Evolutionary conservation across 306 rosid genomes (phyloP).

Genomic region (Benincasa hispida): DNA sequence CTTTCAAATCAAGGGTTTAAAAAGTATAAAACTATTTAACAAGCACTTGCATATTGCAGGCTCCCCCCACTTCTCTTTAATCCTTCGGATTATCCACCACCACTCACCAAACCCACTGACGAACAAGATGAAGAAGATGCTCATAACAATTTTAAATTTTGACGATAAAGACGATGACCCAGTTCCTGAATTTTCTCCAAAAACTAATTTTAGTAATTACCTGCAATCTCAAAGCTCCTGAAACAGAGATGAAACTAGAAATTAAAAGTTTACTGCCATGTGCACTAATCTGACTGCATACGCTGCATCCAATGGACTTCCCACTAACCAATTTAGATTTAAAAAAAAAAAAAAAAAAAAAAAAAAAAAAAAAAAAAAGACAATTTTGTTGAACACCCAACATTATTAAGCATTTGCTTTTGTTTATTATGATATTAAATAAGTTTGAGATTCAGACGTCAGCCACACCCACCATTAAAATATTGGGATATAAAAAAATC

Average conservation of each 20-base stretch:
- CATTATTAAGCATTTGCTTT: conserved; percentile 1
- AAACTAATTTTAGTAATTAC: background rate
- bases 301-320: conserved; percentile 9
- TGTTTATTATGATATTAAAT: background rate
- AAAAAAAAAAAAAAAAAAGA: too few relatives aligned
- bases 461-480: conserved; percentile 7
- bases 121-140: background rate
- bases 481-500: background rate
- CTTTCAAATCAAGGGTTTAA: background rate
- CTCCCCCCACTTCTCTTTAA: conserved; percentile 7
- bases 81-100: conserved; percentile 3
- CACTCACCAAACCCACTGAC: background rate
- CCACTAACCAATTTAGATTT: background rate
- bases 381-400: background rate
- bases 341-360: too few relatives aligned
- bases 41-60: background rate
- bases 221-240: background rate
- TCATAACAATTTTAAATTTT: background rate
- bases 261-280: background rate
- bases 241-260: background rate
- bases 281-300: background rate
- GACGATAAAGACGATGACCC: conserved; percentile 1
- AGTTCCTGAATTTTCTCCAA: background rate
- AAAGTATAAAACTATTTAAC: background rate
- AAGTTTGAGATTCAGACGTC: conserved; percentile 8